Base-by-base conservation (phyloP, 495 filamentous ascomycete species). In the Aspergillus sclerotioniger region DNA sequence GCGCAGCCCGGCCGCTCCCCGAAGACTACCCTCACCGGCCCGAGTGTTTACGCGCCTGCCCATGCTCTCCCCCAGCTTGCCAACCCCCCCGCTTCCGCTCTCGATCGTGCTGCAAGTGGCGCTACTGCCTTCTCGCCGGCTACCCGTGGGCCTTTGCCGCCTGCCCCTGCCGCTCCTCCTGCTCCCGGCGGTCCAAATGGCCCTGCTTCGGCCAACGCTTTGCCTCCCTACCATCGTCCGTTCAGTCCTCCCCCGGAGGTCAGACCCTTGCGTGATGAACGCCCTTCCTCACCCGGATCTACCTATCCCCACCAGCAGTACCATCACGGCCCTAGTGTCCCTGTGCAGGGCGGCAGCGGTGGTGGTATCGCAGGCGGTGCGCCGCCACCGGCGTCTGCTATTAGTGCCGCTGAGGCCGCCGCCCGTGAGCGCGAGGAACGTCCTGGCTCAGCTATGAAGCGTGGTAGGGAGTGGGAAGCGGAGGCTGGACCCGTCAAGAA, bases 381-480 rank as follows among this genome's bases (percentile, higher is more conserved):
- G 35, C 89, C 89, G 21, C 78, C 90, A 9, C 90, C 88, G 56
- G 78, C 86, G 20, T 84, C 90, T 49, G 90, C 90, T 51, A 75
- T 86, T 19, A 81, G 81, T 37, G 90, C 89, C 53, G 85, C 90
- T 54, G 87, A 89, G 62, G 90, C 88, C 33, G 90, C 88, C 33
- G 84, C 87, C 48, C 86, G 90, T 59, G 91, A 96, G 47, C 82
- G 92, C 48, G 91, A 96, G 44, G 84, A 94, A 45, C 89, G 93
- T 37, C 83, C 89, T 19, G 81, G 86, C 8, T 88, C 87, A 41
- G 88, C 87, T 0, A 84, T 90, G 56, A 98, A 98, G 81, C 83
- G 94, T 57, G 77, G 81, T 62, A 85, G 91, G 39, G 94, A 98
- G 64, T 95, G 94, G 90, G 94, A 96, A 54, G 43, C 62, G n/a